Percentiles rank a stretch among this genome's conserved stretches.
Conservation (phyloP, 2,329 filamentous ascomycete genomes). For the Phialophora chinensis region DNA sequence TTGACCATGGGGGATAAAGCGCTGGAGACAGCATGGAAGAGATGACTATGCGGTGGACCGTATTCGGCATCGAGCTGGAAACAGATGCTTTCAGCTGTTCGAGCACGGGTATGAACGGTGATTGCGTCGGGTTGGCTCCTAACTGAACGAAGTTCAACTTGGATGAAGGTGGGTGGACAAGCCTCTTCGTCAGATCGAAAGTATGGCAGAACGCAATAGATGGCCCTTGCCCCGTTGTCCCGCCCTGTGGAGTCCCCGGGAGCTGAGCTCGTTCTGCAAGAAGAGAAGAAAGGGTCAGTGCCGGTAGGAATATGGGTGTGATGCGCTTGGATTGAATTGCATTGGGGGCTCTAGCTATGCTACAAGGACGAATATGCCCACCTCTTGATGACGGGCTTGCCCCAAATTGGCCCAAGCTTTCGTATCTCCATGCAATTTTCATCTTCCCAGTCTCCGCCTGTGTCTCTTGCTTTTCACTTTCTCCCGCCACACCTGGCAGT, state of each 20-base stretch:
- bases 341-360: slow-evolving; percentile 32
- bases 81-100: slow-evolving; percentile 59
- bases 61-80: slow-evolving; percentile 63
- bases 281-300: slow-evolving; percentile 27
- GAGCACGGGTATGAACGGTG: slow-evolving; percentile 70
- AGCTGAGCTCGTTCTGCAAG: slow-evolving; percentile 41
- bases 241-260: slow-evolving; percentile 49
- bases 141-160: slow-evolving; percentile 61
- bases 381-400: slow-evolving; percentile 64
- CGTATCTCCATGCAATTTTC: slow-evolving; percentile 99
- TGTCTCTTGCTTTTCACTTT: slow-evolving; percentile 55
- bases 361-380: slow-evolving; percentile 50
- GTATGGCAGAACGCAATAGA: slow-evolving; percentile 68
- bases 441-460: slow-evolving; percentile 71
- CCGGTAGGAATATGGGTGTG: slow-evolving; percentile 4
- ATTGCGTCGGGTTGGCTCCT: slow-evolving; percentile 46
- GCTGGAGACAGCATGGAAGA: slow-evolving; percentile 86
- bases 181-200: slow-evolving; percentile 72
- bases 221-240: slow-evolving; percentile 40
- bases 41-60: slow-evolving; percentile 79
- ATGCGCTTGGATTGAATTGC: slow-evolving; percentile 24
- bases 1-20: slow-evolving; percentile 72
- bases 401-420: slow-evolving; percentile 75
- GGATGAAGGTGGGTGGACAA: slow-evolving; percentile 61
- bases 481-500: slow-evolving; percentile 73